Evolutionary conservation across 2,329 filamentous ascomycete species (phyloP).

Genomic region (Coniochaeta prunicola): DNA sequence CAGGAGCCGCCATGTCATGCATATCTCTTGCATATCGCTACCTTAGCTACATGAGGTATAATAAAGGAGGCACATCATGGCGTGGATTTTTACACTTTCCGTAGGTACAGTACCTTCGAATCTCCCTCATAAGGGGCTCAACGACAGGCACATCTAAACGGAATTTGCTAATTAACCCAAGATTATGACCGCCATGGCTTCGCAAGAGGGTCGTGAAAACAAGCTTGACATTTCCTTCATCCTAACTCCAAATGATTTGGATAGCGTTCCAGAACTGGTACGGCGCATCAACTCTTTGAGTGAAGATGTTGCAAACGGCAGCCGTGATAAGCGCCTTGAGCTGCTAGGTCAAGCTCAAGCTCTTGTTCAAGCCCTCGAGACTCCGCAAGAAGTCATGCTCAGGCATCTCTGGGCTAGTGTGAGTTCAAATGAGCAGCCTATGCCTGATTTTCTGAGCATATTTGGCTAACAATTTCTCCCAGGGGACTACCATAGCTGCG

Average conservation of each 20-base stretch:
- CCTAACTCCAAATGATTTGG: background rate
- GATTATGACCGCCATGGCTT: background rate
- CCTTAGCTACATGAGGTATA: no score
- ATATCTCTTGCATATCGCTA: no score
- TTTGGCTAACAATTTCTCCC: background rate
- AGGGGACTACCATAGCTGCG: background rate
- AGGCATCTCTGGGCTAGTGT: background rate
- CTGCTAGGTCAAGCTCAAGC: background rate
- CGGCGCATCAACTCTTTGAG: background rate
- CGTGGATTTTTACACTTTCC: background rate
- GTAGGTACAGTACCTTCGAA: background rate
- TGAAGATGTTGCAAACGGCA: background rate
- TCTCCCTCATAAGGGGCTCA: background rate
- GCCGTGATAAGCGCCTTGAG: background rate
- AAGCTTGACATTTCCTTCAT: background rate
- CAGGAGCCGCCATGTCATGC: background rate
- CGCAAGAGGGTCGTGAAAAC: background rate
- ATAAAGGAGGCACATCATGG: background rate
- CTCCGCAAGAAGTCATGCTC: background rate
- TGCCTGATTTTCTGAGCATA: background rate
- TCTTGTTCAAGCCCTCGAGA: background rate
- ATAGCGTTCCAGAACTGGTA: background rate
- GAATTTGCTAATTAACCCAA: background rate
- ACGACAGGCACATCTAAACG: background rate
- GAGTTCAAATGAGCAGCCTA: background rate